Evolutionary conservation across 768 basidiomycete species (phyloP).

Genomic region (Psilocybe sp.): DNA sequence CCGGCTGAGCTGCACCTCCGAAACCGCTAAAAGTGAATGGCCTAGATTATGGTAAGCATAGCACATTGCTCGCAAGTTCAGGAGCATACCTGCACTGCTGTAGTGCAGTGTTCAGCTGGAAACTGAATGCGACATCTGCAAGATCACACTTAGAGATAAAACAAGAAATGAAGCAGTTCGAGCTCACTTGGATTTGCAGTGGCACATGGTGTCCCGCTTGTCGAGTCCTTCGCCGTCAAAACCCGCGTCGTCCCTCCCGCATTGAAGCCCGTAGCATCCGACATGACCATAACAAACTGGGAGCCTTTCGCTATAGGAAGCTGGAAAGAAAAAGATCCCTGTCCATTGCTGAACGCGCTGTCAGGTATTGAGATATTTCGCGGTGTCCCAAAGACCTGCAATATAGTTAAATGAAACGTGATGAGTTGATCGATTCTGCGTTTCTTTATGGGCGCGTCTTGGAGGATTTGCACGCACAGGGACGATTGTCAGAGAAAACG

Average conservation of each 20-base stretch:
- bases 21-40: conserved; percentile 47
- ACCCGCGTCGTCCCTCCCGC: conserved; percentile 57
- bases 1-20: conserved; percentile 43
- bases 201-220: conserved; percentile 46
- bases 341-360: conserved; percentile 49
- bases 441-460: not conserved
- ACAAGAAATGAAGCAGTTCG: not conserved
- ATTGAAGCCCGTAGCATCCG: conserved; percentile 67
- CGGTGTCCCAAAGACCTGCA: conserved; percentile 52
- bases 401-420: not conserved
- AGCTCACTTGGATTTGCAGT: conserved; percentile 39
- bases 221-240: conserved; percentile 44
- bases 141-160: conserved; percentile 1
- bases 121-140: conserved; percentile 41
- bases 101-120: conserved; percentile 48
- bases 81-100: conserved; percentile 58
- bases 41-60: conserved; percentile 24
- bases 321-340: conserved; percentile 49
- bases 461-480: conserved; percentile 28
- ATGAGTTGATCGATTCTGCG: conserved; percentile 23
- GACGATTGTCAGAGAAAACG: conserved; percentile 47
- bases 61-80: conserved; percentile 3
- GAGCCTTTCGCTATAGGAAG: conserved; percentile 38
- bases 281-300: conserved; percentile 60
- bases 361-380: conserved; percentile 53